These are phyloP conservation scores for Penicillium sp. DNA, from an alignment of 2,329 filamentous ascomycete genomes.

Conservation along the genomic window DNA sequence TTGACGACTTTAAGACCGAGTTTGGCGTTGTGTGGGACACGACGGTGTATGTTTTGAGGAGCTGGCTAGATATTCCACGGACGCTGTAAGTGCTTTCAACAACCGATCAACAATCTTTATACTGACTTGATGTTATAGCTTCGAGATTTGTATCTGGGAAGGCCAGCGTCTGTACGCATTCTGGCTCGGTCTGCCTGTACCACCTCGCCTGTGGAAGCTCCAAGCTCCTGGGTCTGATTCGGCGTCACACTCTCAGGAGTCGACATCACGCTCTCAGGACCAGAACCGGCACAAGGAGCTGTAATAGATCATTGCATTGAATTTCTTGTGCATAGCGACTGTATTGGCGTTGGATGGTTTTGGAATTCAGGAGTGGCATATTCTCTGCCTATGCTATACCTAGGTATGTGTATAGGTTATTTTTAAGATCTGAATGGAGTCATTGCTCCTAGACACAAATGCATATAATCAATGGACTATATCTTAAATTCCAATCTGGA, in stretches of 20 bases:
- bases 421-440: background rate
- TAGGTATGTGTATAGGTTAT: background rate
- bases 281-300: constrained; percentile 37
- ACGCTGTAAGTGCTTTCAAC: constrained; percentile 59
- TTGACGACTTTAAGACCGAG: constrained; percentile 62
- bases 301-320: constrained; percentile 23
- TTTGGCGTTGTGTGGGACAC: constrained; percentile 58
- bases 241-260: background rate
- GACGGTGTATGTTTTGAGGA: constrained; percentile 61
- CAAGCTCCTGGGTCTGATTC: constrained; percentile 34
- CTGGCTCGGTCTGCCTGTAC: constrained; percentile 60
- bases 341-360: constrained; percentile 14
- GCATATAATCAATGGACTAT: background rate
- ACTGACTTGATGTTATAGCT: constrained; percentile 31
- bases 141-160: constrained; percentile 53
- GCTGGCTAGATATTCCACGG: constrained; percentile 66
- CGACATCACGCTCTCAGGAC: background rate
- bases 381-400: background rate
- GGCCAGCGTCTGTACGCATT: constrained; percentile 54
- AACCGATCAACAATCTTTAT: background rate
- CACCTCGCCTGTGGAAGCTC: constrained; percentile 54
- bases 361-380: background rate
- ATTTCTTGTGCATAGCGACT: constrained; percentile 17
- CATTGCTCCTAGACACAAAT: background rate
- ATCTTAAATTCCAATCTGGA: background rate